phyloP scores from a whole-genome alignment of 352 stramenopile genomes.

The Phytophthora cactorum region DNA sequence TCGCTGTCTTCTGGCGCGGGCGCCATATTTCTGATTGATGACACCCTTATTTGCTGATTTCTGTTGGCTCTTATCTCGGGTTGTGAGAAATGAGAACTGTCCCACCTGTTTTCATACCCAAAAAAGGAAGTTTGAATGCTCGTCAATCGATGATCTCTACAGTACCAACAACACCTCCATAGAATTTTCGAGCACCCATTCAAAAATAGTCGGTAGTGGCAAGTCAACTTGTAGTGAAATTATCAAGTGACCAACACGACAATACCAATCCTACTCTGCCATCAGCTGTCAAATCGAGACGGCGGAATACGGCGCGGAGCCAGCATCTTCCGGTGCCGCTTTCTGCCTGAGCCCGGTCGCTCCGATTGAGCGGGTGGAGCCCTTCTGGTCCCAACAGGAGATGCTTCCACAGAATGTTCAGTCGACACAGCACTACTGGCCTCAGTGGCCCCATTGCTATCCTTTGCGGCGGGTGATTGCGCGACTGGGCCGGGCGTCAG shows the following conservation, averaged over 20 bases:
- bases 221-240: too few relatives aligned
- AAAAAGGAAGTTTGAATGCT: constrained; percentile 5
- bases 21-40: constrained; percentile 27
- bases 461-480: neutral
- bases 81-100: constrained; percentile 24
- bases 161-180: constrained; percentile 1
- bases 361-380: constrained; percentile 12
- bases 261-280: too few relatives aligned
- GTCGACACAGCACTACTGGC: neutral
- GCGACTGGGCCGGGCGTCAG: too few relatives aligned
- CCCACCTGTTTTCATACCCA: constrained; percentile 21
- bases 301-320: constrained; percentile 59
- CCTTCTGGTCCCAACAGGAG: neutral
- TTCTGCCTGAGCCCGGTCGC: constrained; percentile 38
- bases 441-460: neutral
- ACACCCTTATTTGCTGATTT: constrained; percentile 22
- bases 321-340: constrained; percentile 61
- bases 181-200: neutral
- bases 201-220: neutral
- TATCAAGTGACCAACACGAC: too few relatives aligned
- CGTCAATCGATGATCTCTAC: neutral
- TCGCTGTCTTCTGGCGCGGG: constrained; percentile 9
- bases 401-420: constrained; percentile 1
- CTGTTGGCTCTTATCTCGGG: constrained; percentile 14
- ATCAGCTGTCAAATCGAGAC: constrained; percentile 25